Evolutionary conservation across 495 filamentous ascomycete species (phyloP).

Genomic region (Hapsidospora chrysogenum): DNA sequence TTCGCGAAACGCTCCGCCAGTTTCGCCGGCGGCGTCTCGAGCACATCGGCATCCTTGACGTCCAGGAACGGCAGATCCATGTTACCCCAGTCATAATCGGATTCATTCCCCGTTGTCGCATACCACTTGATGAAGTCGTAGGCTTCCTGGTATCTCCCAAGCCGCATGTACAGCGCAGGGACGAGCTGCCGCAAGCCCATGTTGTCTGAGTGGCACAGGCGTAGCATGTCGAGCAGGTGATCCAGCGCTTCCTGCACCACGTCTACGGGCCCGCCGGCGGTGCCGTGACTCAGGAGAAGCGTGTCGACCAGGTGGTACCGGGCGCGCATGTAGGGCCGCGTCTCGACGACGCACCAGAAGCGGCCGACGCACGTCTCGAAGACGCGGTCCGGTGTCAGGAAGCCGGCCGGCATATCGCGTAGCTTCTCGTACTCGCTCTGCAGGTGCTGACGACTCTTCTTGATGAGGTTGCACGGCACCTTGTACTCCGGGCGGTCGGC

Average conservation of each 20-base stretch:
- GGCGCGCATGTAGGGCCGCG: constrained; percentile 27
- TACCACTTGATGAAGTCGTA: constrained; percentile 41
- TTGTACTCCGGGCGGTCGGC: constrained; percentile 21
- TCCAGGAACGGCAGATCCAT: constrained; percentile 13
- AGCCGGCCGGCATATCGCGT: constrained; percentile 13
- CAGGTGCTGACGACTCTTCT: constrained; percentile 9
- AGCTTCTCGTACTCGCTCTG: constrained; percentile 16
- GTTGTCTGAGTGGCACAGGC: constrained; percentile 25
- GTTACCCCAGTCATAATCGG: constrained; percentile 21
- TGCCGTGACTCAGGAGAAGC: constrained; percentile 17
- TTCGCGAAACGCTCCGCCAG: too few species aligned
- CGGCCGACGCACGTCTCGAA: constrained; percentile 18
- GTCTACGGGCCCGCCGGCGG: constrained; percentile 15
- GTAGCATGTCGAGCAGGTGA: constrained; percentile 20
- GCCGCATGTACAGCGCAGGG: constrained; percentile 26
- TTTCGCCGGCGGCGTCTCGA: constrained; percentile 9
- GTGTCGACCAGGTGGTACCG: constrained; percentile 11
- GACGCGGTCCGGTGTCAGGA: too few species aligned
- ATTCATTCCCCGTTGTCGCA: constrained; percentile 8
- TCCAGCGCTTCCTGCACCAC: constrained; percentile 19
- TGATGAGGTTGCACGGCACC: constrained; percentile 20
- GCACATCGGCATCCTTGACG: constrained; percentile 18
- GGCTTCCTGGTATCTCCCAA: constrained; percentile 33
- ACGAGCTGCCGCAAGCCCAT: constrained; percentile 22
- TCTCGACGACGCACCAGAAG: constrained; percentile 22